Conservation (phyloP, 352 stramenopile species). For the Globisporangium radiosum region DNA sequence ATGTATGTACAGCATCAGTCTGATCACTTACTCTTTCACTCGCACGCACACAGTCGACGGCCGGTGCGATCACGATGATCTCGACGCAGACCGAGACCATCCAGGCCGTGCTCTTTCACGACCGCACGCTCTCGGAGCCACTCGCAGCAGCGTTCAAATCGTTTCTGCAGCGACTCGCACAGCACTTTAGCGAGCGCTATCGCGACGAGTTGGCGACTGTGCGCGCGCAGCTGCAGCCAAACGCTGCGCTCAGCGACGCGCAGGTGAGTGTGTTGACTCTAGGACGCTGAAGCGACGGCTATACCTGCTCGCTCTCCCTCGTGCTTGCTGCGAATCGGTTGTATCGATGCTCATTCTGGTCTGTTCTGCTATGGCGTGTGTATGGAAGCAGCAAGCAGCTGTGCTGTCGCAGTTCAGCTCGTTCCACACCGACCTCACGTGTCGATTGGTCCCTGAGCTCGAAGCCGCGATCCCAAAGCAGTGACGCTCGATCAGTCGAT, state of each 20-base stretch:
- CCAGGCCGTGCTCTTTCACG: conserved; percentile 75
- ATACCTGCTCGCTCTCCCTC: neutral
- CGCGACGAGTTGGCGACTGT: conserved; percentile 36
- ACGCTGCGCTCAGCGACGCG: conserved; percentile 20
- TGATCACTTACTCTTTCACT: too few species aligned
- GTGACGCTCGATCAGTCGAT: conserved; percentile 2
- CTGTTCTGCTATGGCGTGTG: too few species aligned
- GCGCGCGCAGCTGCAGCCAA: conserved; percentile 36
- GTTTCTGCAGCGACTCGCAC: conserved; percentile 52
- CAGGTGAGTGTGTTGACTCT: conserved; percentile 11
- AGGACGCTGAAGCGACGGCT: too few species aligned
- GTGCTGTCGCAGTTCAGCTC: conserved; percentile 15
- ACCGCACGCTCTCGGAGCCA: conserved; percentile 44
- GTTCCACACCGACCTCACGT: conserved; percentile 25
- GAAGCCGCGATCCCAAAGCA: conserved; percentile 8
- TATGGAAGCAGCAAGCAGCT: conserved; percentile 1
- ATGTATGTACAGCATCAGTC: too few species aligned
- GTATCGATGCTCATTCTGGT: too few species aligned
- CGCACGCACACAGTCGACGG: conserved; percentile 17
- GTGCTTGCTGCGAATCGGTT: too few species aligned
- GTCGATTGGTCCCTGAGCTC: conserved; percentile 23
- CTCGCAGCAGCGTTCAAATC: conserved; percentile 35
- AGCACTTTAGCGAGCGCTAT: conserved; percentile 41
- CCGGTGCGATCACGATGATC: conserved; percentile 64
- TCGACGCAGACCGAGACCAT: conserved; percentile 49